These are phyloP conservation scores for Colletotrichum caudatum DNA, from an alignment of 2,329 filamentous ascomycete genomes.

Conservation along the genomic window DNA sequence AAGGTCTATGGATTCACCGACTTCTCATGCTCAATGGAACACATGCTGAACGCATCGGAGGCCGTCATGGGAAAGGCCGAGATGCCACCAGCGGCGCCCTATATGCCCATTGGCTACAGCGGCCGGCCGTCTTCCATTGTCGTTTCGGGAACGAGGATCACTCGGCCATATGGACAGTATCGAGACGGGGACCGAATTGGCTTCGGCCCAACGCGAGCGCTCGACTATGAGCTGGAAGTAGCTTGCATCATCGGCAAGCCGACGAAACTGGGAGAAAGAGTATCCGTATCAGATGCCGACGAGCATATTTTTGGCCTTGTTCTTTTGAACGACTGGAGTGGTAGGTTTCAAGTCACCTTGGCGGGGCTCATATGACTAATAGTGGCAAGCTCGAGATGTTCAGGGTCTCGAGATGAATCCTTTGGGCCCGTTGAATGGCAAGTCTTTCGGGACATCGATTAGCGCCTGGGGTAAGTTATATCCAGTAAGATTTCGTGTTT, in stretches of 20 bases:
- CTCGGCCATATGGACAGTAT: slow-evolving; percentile 61
- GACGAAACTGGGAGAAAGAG: slow-evolving; percentile 49
- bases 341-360: slow-evolving; percentile 51
- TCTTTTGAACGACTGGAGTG: slow-evolving; percentile 72
- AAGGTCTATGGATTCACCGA: slow-evolving; percentile 66
- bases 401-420: slow-evolving; percentile 72
- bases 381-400: slow-evolving; percentile 66
- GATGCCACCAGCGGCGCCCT: slow-evolving; percentile 59
- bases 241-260: slow-evolving; percentile 59
- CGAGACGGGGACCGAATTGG: slow-evolving; percentile 39
- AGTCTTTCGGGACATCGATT: slow-evolving; percentile 70
- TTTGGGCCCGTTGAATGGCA: slow-evolving; percentile 71
- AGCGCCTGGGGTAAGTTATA: slow-evolving; percentile 62
- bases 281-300: slow-evolving; percentile 61
- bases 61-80: slow-evolving; percentile 54
- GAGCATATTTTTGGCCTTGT: slow-evolving; percentile 73
- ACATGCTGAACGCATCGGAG: slow-evolving; percentile 62
- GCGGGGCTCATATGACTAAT: slow-evolving; percentile 35
- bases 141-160: slow-evolving; percentile 60
- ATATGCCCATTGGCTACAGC: slow-evolving; percentile 65
- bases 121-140: slow-evolving; percentile 67
- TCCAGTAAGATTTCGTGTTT: background rate
- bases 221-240: slow-evolving; percentile 61
- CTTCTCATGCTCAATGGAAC: slow-evolving; percentile 66
- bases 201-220: slow-evolving; percentile 48